Evolutionary conservation across 257 asterid species (phyloP).

Genomic region (Parsonsia alboflavescens): DNA sequence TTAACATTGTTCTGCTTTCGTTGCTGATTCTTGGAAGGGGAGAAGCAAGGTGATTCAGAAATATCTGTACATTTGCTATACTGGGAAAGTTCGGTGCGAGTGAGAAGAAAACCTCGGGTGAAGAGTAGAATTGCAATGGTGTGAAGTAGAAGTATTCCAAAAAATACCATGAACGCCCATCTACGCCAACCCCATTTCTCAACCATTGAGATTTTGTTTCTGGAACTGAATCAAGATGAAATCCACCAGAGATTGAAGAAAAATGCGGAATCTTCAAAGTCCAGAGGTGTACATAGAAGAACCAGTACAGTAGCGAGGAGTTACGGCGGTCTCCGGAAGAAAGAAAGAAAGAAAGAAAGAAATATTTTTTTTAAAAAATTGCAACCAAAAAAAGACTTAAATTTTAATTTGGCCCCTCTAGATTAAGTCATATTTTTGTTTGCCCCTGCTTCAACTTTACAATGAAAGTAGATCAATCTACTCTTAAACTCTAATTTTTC

Average conservation of each 20-base stretch:
- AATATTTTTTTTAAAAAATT: no score
- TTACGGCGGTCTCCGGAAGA: no score
- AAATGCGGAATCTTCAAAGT: not conserved
- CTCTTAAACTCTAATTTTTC: no score
- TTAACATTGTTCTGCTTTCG: slow-evolving; percentile 13
- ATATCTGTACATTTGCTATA: slow-evolving; percentile 71
- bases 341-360: not conserved
- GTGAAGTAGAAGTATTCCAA: slow-evolving; percentile 62
- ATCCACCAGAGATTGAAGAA: not conserved
- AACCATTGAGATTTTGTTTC: slow-evolving; percentile 13
- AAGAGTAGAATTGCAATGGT: slow-evolving; percentile 53
- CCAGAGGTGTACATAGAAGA: not conserved
- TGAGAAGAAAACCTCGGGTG: slow-evolving; percentile 90
- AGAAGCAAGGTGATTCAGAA: slow-evolving; percentile 61
- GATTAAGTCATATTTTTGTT: not conserved
- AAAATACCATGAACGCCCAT: slow-evolving; percentile 51
- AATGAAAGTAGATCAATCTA: no score
- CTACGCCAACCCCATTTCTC: slow-evolving; percentile 43
- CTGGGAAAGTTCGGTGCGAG: slow-evolving; percentile 82
- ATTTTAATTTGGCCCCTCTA: not conserved
- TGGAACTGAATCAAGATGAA: not conserved
- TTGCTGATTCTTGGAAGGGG: slow-evolving; percentile 4
- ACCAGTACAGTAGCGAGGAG: no score
- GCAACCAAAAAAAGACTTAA: not conserved
- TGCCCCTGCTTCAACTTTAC: no score